Percentiles rank a stretch among this genome's conserved stretches.
phyloP scores from a whole-genome alignment of 2,329 filamentous ascomycete genomes.

The Alternaria arbusti region DNA sequence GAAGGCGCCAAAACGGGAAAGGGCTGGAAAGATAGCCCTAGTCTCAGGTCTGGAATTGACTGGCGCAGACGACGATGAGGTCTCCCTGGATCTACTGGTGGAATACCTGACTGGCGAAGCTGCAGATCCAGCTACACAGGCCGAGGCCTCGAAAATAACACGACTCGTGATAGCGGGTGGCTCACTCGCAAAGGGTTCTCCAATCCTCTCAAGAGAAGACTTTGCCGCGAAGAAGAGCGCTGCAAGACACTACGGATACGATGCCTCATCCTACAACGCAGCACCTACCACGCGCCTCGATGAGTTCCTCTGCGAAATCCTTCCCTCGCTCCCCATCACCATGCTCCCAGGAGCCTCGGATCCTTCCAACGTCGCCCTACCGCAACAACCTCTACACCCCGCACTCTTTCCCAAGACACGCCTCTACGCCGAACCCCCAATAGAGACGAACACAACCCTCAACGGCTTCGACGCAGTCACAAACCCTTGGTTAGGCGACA shows the following conservation, averaged over 20 bases:
- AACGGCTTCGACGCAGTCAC: conserved; percentile 89
- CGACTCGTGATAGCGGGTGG: conserved; percentile 92
- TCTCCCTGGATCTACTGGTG: conserved; percentile 77
- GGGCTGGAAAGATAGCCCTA: conserved; percentile 78
- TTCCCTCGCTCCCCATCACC: conserved; percentile 87
- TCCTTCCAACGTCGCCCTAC: conserved; percentile 86
- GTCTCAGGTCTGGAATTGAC: conserved; percentile 88
- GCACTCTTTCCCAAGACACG: conserved; percentile 86
- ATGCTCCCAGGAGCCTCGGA: conserved; percentile 84
- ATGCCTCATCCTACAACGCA: conserved; percentile 85
- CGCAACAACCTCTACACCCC: conserved; percentile 90
- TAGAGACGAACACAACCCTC: conserved; percentile 47
- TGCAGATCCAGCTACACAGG: conserved; percentile 65
- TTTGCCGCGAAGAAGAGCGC: conserved; percentile 51
- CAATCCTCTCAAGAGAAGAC: conserved; percentile 56
- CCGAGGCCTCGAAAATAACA: conserved; percentile 71
- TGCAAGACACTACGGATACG: conserved; percentile 93
- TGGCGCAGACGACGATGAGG: conserved; percentile 73
- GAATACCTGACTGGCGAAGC: conserved; percentile 90
- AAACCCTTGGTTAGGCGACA: conserved; percentile 89
- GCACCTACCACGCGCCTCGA: conserved; percentile 84
- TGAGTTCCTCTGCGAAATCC: conserved; percentile 77
- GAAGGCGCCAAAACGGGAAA: conserved; percentile 48
- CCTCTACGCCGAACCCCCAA: conserved; percentile 65
- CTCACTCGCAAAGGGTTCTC: conserved; percentile 67